Conservation (phyloP, 2,329 filamentous ascomycete genomes). For the Fusarium luffae region DNA sequence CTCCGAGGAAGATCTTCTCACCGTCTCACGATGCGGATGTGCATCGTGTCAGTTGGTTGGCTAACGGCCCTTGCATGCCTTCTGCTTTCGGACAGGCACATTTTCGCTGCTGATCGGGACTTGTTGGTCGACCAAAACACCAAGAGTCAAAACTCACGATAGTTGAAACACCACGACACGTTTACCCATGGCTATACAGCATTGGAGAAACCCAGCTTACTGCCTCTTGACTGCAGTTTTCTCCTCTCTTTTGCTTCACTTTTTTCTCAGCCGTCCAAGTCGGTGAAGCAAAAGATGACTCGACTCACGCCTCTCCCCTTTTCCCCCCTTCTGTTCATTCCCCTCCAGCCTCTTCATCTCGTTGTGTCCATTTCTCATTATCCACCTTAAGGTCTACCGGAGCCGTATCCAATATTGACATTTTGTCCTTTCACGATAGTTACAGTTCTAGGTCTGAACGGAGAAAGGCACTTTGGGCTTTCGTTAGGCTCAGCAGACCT, state of each 20-base stretch:
- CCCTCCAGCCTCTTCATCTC: conserved; percentile 35
- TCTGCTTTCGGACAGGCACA: conserved; percentile 32
- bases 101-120: neutral
- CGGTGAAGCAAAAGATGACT: conserved; percentile 22
- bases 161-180: conserved; percentile 10
- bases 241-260: neutral
- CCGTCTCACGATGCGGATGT: conserved; percentile 5
- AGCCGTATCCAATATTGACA: conserved; percentile 35
- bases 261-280: conserved; percentile 5
- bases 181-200: neutral
- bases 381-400: conserved; percentile 21
- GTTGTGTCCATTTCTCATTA: conserved; percentile 22
- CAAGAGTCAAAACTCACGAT: conserved; percentile 28
- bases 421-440: conserved; percentile 17
- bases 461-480: neutral
- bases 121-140: conserved; percentile 23
- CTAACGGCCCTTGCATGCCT: conserved; percentile 30
- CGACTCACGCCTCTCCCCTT: conserved; percentile 16
- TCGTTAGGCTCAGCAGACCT: conserved; percentile 40
- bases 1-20: conserved; percentile 27
- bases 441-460: neutral
- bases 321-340: neutral
- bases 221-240: neutral
- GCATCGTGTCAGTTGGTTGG: conserved; percentile 39
- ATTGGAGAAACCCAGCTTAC: neutral